phyloP scores from a whole-genome alignment of 331 rosid species.

The Dryas integrifolia region DNA sequence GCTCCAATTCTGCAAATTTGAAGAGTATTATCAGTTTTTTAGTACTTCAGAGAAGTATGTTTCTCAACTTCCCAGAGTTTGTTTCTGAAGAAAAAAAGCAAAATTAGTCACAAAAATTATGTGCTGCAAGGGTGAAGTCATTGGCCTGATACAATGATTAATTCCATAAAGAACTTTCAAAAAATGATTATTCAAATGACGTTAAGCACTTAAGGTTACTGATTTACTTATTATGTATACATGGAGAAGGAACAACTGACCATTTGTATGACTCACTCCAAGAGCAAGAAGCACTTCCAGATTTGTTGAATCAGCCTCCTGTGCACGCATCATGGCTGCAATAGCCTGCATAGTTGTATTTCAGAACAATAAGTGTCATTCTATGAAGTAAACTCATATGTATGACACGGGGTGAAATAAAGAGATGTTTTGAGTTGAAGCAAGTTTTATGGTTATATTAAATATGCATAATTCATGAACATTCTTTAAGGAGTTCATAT shows the following conservation, averaged over 20 bases:
- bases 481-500: not conserved
- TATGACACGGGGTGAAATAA: not conserved
- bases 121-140: not conserved
- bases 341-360: conserved; percentile 66
- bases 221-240: not conserved
- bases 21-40: conserved; percentile 2
- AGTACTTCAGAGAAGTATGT: conserved; percentile 2
- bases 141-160: not conserved
- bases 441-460: not conserved
- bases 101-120: not conserved
- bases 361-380: conserved; percentile 21
- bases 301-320: conserved; percentile 91
- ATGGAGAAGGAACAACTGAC: conserved; percentile 47
- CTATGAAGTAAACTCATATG: not conserved
- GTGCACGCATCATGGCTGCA: conserved; percentile 98
- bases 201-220: not conserved
- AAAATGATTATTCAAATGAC: conserved; percentile 7
- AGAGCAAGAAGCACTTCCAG: conserved; percentile 99
- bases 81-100: not conserved
- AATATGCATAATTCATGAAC: not conserved
- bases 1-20: conserved; percentile 82
- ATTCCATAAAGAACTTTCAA: not conserved
- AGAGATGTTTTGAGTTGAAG: not conserved
- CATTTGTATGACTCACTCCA: conserved; percentile 99
- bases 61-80: not conserved